phyloP scores from a whole-genome alignment of 148 eudicot species.

The Cornus kousa region DNA sequence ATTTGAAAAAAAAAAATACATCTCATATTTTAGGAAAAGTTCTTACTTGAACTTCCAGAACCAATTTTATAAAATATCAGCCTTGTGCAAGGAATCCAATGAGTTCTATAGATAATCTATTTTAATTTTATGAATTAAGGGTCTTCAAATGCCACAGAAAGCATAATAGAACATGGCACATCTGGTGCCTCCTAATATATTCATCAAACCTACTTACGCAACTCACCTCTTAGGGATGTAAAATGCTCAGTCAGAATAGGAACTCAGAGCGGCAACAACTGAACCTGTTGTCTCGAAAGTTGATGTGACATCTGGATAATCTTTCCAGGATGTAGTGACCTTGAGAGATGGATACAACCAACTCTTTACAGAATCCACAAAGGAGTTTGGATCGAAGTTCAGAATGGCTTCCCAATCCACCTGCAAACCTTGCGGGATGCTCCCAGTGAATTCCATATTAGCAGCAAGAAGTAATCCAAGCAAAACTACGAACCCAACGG shows the following conservation, averaged over 20 bases:
- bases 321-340: conserved; percentile 86
- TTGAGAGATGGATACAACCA: conserved; percentile 86
- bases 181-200: neutral
- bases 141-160: neutral
- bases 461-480: conserved; percentile 94
- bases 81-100: neutral
- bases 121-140: neutral
- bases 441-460: conserved; percentile 96
- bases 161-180: neutral
- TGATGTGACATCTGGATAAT: conserved; percentile 80
- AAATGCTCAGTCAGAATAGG: conserved; percentile 49
- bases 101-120: neutral
- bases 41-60: neutral
- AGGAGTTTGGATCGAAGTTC: conserved; percentile 56
- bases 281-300: conserved; percentile 87
- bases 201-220: neutral
- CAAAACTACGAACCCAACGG: conserved; percentile 71
- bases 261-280: conserved; percentile 89
- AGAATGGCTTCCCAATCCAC: conserved; percentile 98
- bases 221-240: conserved; percentile 12
- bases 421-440: conserved; percentile 81
- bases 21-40: neutral
- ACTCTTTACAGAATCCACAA: conserved; percentile 68
- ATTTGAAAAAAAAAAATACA: neutral
- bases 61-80: neutral